A percentile compares a stretch with the other conserved stretches of the same genome.
These are phyloP conservation scores for Moesziomyces sp. DNA, from an alignment of 1,284 basidiomycete species.

Conservation along the genomic window DNA sequence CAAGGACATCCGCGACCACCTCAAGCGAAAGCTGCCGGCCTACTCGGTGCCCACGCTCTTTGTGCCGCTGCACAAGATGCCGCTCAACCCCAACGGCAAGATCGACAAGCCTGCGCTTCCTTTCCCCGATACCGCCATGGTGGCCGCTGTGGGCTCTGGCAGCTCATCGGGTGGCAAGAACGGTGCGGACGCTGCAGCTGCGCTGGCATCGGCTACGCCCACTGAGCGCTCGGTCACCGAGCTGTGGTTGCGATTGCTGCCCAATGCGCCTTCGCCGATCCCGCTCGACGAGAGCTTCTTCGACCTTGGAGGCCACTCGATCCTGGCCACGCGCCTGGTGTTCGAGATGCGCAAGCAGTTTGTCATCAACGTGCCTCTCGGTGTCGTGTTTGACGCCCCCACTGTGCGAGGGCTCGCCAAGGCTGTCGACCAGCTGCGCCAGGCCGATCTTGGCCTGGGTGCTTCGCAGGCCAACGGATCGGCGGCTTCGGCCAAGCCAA, in stretches of 20 bases:
- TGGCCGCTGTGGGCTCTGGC: conserved; percentile 58
- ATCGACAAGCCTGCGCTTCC: conserved; percentile 98
- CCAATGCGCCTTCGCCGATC: conserved; percentile 81
- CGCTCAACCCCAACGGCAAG: conserved; percentile 98
- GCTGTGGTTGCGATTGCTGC: conserved; percentile 85
- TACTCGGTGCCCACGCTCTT: conserved; percentile 70
- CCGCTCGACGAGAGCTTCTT: conserved; percentile 96
- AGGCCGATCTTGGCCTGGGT: conserved; percentile 82
- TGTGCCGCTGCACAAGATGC: conserved; percentile 93
- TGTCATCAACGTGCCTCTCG: conserved; percentile 89
- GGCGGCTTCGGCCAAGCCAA: conserved; percentile 13
- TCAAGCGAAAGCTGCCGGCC: conserved; percentile 95
- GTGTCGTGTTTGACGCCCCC: conserved; percentile 91
- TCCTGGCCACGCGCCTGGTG: conserved; percentile 94
- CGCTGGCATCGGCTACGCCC: conserved; percentile 70
- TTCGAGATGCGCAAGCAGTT: conserved; percentile 96
- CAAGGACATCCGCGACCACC: conserved; percentile 86
- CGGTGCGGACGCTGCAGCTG: conserved; percentile 22
- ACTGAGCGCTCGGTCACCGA: conserved; percentile 82
- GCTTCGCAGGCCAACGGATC: conserved; percentile 62
- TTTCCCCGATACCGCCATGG: conserved; percentile 94
- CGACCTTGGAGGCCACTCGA: conserved; percentile 97
- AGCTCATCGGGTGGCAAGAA: conserved; percentile 14
- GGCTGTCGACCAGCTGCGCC: conserved; percentile 81
- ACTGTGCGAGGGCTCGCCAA: conserved; percentile 83